These are phyloP conservation scores for Prunus persica DNA, from an alignment of 306 rosid species.

Conservation along the genomic window DNA sequence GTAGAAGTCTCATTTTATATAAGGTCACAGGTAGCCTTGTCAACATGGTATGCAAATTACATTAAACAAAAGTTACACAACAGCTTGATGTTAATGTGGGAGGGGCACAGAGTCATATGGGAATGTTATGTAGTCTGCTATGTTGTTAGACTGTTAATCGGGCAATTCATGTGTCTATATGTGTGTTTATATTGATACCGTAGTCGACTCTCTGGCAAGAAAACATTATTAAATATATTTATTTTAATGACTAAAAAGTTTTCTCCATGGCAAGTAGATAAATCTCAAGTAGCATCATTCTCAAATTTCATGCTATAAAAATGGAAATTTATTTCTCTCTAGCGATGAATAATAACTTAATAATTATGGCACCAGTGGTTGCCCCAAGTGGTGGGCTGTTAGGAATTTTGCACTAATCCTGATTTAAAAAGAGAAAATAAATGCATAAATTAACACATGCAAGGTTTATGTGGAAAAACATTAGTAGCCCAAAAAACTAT, in stretches of 20 bases:
- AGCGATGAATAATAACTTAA: not conserved
- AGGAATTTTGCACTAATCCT: no score
- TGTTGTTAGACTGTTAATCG: not conserved
- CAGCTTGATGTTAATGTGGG: not conserved
- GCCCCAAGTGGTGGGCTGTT: no score
- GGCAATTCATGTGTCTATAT: not conserved
- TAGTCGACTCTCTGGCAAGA: not conserved
- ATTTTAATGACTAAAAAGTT: not conserved
- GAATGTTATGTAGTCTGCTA: not conserved
- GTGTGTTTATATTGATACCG: not conserved
- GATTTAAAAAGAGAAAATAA: no score
- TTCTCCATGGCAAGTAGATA: not conserved
- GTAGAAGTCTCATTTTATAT: not conserved
- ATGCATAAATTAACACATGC: no score
- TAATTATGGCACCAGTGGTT: not conserved
- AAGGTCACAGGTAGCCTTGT: not conserved
- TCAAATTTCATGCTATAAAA: not conserved
- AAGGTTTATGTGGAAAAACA: no score
- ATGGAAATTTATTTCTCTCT: not conserved
- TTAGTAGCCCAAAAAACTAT: no score
- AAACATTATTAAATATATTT: not conserved
- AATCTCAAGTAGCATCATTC: not conserved
- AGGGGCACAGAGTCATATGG: not conserved
- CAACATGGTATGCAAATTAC: not conserved
- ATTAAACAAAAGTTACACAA: not conserved